Base-by-base conservation (phyloP, 2,329 filamentous ascomycete genomes). In the Neocatenulostroma microsporum region DNA sequence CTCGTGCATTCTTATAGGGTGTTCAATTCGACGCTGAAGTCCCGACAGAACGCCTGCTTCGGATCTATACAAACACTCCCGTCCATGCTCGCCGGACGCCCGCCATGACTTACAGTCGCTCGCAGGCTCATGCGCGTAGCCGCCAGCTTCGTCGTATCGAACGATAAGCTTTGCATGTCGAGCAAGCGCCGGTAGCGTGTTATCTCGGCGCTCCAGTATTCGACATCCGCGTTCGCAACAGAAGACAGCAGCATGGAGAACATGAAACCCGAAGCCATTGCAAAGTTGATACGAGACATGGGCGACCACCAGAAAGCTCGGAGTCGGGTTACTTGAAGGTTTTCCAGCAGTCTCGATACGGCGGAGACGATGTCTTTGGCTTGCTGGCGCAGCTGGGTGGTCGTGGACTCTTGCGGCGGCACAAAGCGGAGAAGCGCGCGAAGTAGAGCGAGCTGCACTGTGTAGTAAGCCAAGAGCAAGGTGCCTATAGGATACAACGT, bases 221-320 rank as follows among this genome's bases (percentile, higher is more conserved):
- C 40, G 7, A 45, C 39, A 4, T 48, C 47, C 7, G 41, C 43
- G 24, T 46, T 45, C 4, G 45, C 35, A 7, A 44, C 34, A 12
- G 41, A 45, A 3, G 41, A 43, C 1, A 48, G 33, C 12, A 50
- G 41, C 47, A 50, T 48, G 6, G 40, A 37, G 34, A 48, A 48
- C 43, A 50, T 46, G 43, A 48, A 50, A 3, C 42, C 40, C 3
- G 39, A 42, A 5, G 42, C 42, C 21, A 45, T 47, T n/a, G 45
- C 41, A 21, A 48, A 48, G 26, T 50, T 49, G 30, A 46, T 39
- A n/a, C 47, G 40, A 34, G 36, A 45, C 10, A 48, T 42, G 1
- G 45, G 47, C 11, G 43, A 46, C 47, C 47, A 50, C 47, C 47
- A 50, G 30, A 50, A 50, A 8, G 47, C 41, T 15, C 47, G 37